Percentiles rank a stretch among this genome's conserved stretches.
These are phyloP conservation scores for Favolaschia claudopus DNA, from an alignment of 768 basidiomycete genomes.

Conservation along the genomic window DNA sequence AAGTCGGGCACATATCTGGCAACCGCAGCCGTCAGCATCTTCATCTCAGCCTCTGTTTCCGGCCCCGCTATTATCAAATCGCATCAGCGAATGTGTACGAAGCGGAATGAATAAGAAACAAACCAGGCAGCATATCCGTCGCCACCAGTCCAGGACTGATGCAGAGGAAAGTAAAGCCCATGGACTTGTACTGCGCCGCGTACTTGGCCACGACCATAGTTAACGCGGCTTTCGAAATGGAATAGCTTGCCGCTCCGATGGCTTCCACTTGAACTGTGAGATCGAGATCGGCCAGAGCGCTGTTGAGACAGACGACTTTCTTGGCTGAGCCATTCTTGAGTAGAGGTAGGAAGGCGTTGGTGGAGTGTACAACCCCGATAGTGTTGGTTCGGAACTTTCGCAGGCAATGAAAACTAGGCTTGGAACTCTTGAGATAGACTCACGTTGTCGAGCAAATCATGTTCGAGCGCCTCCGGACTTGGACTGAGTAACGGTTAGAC, in stretches of 20 bases:
- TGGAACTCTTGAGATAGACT: too few species aligned
- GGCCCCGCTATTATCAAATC: not conserved
- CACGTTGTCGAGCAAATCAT: too few species aligned
- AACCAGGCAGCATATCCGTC: conserved; percentile 24
- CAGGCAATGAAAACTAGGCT: too few species aligned
- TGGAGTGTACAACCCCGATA: too few species aligned
- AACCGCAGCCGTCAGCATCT: not conserved
- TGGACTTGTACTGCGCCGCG: conserved; percentile 36
- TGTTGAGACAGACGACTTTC: conserved; percentile 44
- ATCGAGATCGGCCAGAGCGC: conserved; percentile 38
- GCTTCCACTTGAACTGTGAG: conserved; percentile 27
- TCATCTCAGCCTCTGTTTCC: too few species aligned
- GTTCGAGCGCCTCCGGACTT: too few species aligned
- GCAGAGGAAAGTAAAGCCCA: conserved; percentile 46
- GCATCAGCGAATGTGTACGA: not conserved
- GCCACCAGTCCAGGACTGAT: conserved; percentile 48
- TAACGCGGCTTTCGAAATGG: conserved; percentile 45
- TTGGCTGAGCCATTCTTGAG: conserved; percentile 37
- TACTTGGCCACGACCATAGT: conserved; percentile 48
- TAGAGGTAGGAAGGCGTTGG: too few species aligned
- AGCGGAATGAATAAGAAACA: not conserved
- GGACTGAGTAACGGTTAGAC: too few species aligned
- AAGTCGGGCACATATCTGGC: not conserved
- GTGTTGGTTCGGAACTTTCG: too few species aligned
- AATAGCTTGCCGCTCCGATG: conserved; percentile 32